phyloP scores from a whole-genome alignment of 257 asterid genomes.

The Cruciata laevipes region DNA sequence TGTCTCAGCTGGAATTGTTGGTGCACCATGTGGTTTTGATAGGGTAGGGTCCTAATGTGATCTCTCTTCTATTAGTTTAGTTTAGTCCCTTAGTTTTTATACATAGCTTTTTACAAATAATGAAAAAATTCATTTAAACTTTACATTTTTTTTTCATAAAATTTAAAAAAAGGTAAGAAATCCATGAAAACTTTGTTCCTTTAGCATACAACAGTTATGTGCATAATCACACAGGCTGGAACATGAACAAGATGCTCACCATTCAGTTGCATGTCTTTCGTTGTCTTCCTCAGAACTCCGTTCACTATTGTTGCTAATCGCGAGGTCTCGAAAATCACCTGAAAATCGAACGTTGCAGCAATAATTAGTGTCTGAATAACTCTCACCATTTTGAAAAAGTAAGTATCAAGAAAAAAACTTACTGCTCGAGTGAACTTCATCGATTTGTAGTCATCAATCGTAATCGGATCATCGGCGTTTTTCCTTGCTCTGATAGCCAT shows the following conservation, averaged over 20 bases:
- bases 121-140: neutral
- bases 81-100: slow-evolving; percentile 5
- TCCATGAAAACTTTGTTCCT: neutral
- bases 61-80: slow-evolving; percentile 9
- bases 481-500: slow-evolving; percentile 71
- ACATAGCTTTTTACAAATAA: slow-evolving; percentile 6
- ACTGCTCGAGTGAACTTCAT: slow-evolving; percentile 88
- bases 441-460: slow-evolving; percentile 72
- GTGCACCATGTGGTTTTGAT: slow-evolving; percentile 42
- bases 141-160: too few species aligned
- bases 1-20: slow-evolving; percentile 43
- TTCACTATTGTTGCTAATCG: slow-evolving; percentile 43
- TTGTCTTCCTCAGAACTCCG: slow-evolving; percentile 47
- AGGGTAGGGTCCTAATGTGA: slow-evolving; percentile 29
- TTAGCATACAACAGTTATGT: slow-evolving; percentile 3
- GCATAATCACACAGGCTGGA: slow-evolving; percentile 5
- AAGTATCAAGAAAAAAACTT: slow-evolving; percentile 1
- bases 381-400: too few species aligned
- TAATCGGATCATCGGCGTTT: slow-evolving; percentile 71
- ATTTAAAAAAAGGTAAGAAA: slow-evolving; percentile 11
- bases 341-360: slow-evolving; percentile 17
- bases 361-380: neutral
- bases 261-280: slow-evolving; percentile 39
- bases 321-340: slow-evolving; percentile 48
- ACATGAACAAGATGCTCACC: slow-evolving; percentile 23